Evolutionary conservation across 805 yeast genomes (phyloP), one percentile per base, ranked within the genome.

Genomic region (Lipomyces chichibuensis): DNA sequence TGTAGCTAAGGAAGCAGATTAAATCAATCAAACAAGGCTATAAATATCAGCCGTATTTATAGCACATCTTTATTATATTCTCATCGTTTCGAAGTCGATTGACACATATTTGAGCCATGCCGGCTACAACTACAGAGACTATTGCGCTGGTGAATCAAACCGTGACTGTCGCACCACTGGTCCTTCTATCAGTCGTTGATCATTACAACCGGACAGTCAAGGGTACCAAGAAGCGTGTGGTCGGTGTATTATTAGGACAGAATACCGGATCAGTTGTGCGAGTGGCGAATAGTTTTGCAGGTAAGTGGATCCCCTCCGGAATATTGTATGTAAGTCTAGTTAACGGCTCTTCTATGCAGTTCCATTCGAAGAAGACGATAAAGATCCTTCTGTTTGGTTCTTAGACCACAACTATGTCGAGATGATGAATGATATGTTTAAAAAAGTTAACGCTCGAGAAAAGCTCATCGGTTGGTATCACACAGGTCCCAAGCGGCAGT

Each of bases 391-490:
- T 25, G 97, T 96, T 57, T 95, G 98, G 98, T 95, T 95, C 76
- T 81, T 95, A 74, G 99, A 95, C 77, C 99, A 95, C 80, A 94
- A 95, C 77, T 95, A 88, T 78, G 91, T 95, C 67, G 98, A 94
- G 76, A 86, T 90, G 63, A 95, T 95, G 99, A 89, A 92, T 71
- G 97, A 92, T 73, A 95, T 95, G 99, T 94, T 92, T 81, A 92
- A 91, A 77, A 95, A 96, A 78, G 93, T 95, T 77, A 96, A 93
- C 80, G 99, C 99, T 23, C 93, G 91, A 80, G 99, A 95, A 78
- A 91, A 87, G 77, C 83, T 95, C 59, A 88, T 95, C 76, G 99
- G 99, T n/a, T 95, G 99, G 99, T 95, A 95, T 77, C 99, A 95
- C 79, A 89, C 97, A 8, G 99, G 99, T 3, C 98, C 98, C 23